Evolutionary conservation across 345 rosid genomes (phyloP), one percentile per base, ranked within the genome.

Genomic region (Heritiera littoralis): DNA sequence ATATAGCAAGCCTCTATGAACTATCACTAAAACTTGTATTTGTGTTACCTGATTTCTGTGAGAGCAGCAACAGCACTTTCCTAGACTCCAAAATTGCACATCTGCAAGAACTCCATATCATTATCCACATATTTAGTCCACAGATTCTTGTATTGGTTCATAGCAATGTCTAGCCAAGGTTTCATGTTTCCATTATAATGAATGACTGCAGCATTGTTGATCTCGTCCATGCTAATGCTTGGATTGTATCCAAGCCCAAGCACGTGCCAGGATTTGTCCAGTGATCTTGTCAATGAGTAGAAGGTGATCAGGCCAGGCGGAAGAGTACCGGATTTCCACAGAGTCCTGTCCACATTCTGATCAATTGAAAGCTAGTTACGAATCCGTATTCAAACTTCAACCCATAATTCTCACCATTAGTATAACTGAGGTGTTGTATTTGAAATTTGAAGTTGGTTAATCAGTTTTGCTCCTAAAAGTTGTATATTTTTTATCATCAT

Each of bases 101-200:
- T 80, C 84, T 91, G 95, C 78, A 91, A 90, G 68, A 89, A 90
- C 83, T 88, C 93, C 92, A 89, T 88, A 77, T 89, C 90, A 82
- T 86, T 89, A 84, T 95, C 98, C 4, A 95, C 90, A 81, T 93
- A 93, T 75, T 88, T 95, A 14, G 93, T 92, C 98, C 98, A 95
- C 17, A 90, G 94, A 85, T 83, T 86, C 85, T 94, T 94, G 81
- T 90, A 94, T 74, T 92, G 97, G 85, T 93, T 92, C 91, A 94
- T 85, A 30, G 97, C 98, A 72, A 94, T 89, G 77, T 94, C 97
- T 8, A 95, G 96, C 97, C 99, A 95, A 48, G 99, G 99, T 88
- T 95, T 93, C 98, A 92, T 92, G 87, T 95, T 91, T 58, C 99
- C 98, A 77, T 89, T 95, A 86, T 88, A 95, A 82, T 95, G 99